These are phyloP conservation scores for Xanthoconium stramineum DNA, from an alignment of 768 basidiomycete genomes.

Conservation along the genomic window DNA sequence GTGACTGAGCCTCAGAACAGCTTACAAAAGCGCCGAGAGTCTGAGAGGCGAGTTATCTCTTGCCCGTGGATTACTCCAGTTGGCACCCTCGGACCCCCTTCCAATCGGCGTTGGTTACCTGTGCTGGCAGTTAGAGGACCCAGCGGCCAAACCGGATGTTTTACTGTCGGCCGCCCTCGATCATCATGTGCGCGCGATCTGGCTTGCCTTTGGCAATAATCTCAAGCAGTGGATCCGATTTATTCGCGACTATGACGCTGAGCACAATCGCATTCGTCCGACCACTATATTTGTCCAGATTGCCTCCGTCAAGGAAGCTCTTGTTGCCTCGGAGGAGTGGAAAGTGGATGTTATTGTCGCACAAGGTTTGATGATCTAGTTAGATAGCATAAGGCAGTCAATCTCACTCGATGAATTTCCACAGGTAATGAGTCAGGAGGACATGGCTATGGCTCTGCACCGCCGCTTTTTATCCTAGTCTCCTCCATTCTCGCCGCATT, in stretches of 20 bases:
- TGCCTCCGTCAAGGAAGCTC: constrained; percentile 57
- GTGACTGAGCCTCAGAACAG: constrained; percentile 30
- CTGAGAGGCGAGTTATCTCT: constrained; percentile 50
- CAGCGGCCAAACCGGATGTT: constrained; percentile 35
- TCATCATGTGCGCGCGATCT: constrained; percentile 59
- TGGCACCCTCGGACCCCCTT: constrained; percentile 32
- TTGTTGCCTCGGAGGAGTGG: constrained; percentile 60
- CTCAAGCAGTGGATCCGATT: constrained; percentile 57
- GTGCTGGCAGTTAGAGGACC: constrained; percentile 64
- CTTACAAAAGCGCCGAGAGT: constrained; percentile 43
- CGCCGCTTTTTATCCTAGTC: constrained; percentile 59
- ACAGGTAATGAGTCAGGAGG: constrained; percentile 79
- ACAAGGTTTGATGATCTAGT: constrained; percentile 52
- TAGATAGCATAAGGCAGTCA: background rate
- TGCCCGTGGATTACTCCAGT: constrained; percentile 45
- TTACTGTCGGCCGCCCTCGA: constrained; percentile 51
- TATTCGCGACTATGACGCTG: constrained; percentile 53
- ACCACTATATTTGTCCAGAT: constrained; percentile 66
- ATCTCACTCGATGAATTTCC: constrained; percentile 1
- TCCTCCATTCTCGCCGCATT: constrained; percentile 49
- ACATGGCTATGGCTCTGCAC: constrained; percentile 58
- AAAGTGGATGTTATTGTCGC: constrained; percentile 71
- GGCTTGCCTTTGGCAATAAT: constrained; percentile 70
- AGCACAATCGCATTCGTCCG: constrained; percentile 35
- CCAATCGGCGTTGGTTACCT: constrained; percentile 77